Evolutionary conservation across 2,329 filamentous ascomycete species (phyloP).

Genomic region (Aureobasidium leucospermi): DNA sequence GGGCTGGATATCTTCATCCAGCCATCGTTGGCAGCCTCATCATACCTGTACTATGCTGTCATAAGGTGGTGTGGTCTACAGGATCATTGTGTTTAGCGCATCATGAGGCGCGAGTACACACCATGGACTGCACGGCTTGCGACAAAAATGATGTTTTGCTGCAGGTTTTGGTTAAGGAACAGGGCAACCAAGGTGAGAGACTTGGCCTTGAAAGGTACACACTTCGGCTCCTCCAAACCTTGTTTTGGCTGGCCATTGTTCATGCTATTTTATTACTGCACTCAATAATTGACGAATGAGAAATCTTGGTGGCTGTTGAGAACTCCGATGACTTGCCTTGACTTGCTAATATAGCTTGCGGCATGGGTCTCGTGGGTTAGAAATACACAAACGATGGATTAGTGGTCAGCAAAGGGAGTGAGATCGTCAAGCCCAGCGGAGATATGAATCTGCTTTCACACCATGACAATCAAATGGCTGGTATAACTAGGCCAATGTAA

Average conservation of each 20-base stretch:
- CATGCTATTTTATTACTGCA: background rate
- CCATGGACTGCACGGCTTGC: background rate
- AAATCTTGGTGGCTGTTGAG: background rate
- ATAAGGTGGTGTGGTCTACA: background rate
- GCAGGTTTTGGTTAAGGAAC: background rate
- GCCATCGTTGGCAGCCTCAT: background rate
- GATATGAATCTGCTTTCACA: background rate
- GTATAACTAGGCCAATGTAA: background rate
- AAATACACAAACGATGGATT: background rate
- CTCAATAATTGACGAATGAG: background rate
- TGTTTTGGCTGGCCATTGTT: background rate
- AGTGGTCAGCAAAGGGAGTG: background rate
- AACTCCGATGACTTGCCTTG: too few relatives aligned
- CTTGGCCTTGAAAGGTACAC: conserved; percentile 2
- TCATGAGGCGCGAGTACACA: background rate
- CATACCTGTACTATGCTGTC: conserved; percentile 4
- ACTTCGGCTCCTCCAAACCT: conserved; percentile 12
- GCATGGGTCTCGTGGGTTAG: background rate
- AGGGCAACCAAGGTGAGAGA: background rate
- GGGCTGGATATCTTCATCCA: background rate
- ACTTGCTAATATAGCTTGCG: too few relatives aligned
- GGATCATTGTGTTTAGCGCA: background rate
- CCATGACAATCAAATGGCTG: background rate
- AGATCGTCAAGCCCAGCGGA: background rate
- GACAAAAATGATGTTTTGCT: background rate